These are phyloP conservation scores for Buddleja alternifolia DNA, from an alignment of 257 asterid species.

Conservation along the genomic window DNA sequence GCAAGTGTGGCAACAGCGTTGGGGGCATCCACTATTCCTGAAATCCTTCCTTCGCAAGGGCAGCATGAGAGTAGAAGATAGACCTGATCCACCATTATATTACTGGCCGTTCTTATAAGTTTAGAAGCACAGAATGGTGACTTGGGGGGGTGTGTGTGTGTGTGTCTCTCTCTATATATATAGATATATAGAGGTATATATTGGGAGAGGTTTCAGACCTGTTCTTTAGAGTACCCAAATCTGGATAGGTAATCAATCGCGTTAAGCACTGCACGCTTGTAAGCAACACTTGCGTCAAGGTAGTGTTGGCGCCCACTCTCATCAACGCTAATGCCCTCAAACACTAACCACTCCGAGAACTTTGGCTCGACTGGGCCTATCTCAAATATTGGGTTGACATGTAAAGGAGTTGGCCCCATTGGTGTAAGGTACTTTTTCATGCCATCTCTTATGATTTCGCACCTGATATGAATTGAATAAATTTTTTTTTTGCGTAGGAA, in stretches of 20 bases:
- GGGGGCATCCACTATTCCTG: slow-evolving; percentile 93
- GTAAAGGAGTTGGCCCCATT: slow-evolving; percentile 89
- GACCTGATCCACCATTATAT: slow-evolving; percentile 44
- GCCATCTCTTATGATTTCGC: slow-evolving; percentile 89
- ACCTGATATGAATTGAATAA: slow-evolving; percentile 46
- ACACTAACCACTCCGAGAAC: slow-evolving; percentile 94
- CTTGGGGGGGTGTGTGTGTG: too few relatives aligned
- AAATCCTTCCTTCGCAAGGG: slow-evolving; percentile 98
- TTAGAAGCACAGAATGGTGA: neutral
- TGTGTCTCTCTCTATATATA: too few relatives aligned
- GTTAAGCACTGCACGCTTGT: slow-evolving; percentile 93
- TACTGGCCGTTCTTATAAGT: neutral
- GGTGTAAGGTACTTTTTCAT: slow-evolving; percentile 96
- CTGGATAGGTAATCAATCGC: slow-evolving; percentile 83
- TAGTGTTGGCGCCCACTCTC: slow-evolving; percentile 90
- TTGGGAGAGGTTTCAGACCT: slow-evolving; percentile 44
- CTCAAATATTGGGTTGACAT: slow-evolving; percentile 94
- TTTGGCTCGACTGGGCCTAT: slow-evolving; percentile 92
- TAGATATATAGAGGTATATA: neutral
- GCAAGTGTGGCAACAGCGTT: slow-evolving; percentile 95
- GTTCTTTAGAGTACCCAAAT: slow-evolving; percentile 95
- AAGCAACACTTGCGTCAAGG: slow-evolving; percentile 85
- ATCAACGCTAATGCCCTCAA: slow-evolving; percentile 95
- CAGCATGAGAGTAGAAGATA: slow-evolving; percentile 94
- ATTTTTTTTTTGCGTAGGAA: too few relatives aligned